These are phyloP conservation scores for Blastobotrys buckinghamii DNA, from an alignment of 1,139 yeast species.

Conservation along the genomic window DNA sequence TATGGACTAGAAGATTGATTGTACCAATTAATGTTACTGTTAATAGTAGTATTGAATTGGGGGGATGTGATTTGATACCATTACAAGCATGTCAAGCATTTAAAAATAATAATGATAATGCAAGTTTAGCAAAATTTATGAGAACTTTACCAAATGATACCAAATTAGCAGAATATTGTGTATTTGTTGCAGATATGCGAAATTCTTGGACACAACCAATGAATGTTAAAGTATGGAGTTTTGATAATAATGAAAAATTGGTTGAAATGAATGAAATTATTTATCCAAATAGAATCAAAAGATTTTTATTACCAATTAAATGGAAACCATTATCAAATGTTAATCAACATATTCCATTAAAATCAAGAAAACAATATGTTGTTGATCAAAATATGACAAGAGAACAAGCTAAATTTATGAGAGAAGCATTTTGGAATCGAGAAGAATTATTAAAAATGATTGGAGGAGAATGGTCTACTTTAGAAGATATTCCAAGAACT, in stretches of 20 bases:
- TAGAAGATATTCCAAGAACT: conserved; percentile 24
- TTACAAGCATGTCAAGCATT: conserved; percentile 19
- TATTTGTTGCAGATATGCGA: conserved; percentile 61
- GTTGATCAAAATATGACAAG: conserved; percentile 53
- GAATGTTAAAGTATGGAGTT: conserved; percentile 35
- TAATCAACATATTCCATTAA: conserved; percentile 58
- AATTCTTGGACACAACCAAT: conserved; percentile 53
- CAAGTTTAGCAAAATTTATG: conserved; percentile 14
- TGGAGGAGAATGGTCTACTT: conserved; percentile 55
- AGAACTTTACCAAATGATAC: conserved; percentile 16
- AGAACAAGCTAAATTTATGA: conserved; percentile 46
- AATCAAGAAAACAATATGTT: conserved; percentile 61
- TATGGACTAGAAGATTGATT: conserved; percentile 49
- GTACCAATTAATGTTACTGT: conserved; percentile 67
- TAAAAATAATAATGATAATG: conserved; percentile 4
- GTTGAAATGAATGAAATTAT: conserved; percentile 30
- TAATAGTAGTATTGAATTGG: conserved; percentile 63
- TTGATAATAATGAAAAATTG: conserved; percentile 22
- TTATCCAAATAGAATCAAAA: conserved; percentile 46
- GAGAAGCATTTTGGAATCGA: conserved; percentile 76
- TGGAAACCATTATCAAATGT: conserved; percentile 44
- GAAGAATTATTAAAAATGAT: conserved; percentile 54
- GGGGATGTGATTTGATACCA: conserved; percentile 68
- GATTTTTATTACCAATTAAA: conserved; percentile 66
- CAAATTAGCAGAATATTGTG: conserved; percentile 48